phyloP scores from a whole-genome alignment of 306 rosid genomes.

The Lathyrus sativus region DNA sequence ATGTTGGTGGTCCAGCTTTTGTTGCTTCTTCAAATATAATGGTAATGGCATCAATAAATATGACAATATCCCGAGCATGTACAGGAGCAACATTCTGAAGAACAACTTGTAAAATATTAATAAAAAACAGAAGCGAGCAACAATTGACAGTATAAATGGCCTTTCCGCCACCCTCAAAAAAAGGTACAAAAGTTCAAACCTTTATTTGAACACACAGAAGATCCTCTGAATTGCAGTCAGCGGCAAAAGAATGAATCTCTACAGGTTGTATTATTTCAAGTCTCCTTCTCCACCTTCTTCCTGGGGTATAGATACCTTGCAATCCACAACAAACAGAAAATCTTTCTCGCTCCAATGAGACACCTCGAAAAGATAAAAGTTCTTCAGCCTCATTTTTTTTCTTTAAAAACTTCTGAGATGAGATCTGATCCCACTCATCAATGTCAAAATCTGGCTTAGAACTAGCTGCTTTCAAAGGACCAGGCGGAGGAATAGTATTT shows the following conservation, averaged over 20 bases:
- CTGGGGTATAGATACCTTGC: constrained; percentile 92
- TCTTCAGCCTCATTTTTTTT: constrained; percentile 61
- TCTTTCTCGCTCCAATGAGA: constrained; percentile 87
- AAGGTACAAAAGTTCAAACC: constrained; percentile 53
- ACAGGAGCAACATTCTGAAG: constrained; percentile 89
- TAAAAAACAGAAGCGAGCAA: constrained; percentile 18
- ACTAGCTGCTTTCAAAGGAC: constrained; percentile 65
- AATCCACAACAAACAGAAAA: constrained; percentile 96
- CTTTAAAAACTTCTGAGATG: constrained; percentile 61
- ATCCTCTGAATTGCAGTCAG: constrained; percentile 94
- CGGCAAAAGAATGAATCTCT: constrained; percentile 83
- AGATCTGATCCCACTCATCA: constrained; percentile 85
- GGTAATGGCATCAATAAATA: constrained; percentile 87
- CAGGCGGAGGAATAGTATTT: constrained; percentile 55
- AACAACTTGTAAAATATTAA: constrained; percentile 36
- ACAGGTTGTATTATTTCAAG: constrained; percentile 94
- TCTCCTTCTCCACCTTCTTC: constrained; percentile 95
- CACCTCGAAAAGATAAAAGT: constrained; percentile 94
- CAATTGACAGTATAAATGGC: constrained; percentile 1
- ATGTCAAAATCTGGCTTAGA: constrained; percentile 81
- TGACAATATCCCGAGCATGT: constrained; percentile 75
- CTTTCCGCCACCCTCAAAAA: not conserved
- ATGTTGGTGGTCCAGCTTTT: constrained; percentile 66
- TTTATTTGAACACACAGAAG: constrained; percentile 91
- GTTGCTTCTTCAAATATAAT: constrained; percentile 90